Evolutionary conservation across 768 basidiomycete species (phyloP), one percentile per base, ranked within the genome.

Genomic region (Suillus americanus): DNA sequence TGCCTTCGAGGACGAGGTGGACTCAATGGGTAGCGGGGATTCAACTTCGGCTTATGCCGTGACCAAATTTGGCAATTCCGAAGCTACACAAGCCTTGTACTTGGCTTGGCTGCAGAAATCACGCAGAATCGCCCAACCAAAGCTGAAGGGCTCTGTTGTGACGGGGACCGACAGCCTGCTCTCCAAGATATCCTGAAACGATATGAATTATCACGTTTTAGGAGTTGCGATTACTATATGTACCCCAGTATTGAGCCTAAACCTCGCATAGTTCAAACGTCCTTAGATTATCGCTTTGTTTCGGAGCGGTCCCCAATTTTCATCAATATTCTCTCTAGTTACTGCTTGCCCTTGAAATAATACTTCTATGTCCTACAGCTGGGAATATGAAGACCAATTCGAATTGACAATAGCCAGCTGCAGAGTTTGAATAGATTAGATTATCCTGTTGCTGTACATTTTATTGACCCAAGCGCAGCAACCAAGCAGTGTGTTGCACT

Each of bases 1-100:
- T 64, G 53, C 60, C 59, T 67, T 63, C 61, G 69, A 65, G 61
- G 55, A 55, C 66, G 64, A 53, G 69, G 61, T 50, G 14, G 37
- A 38, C 59, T 60, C 64, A 57, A 48, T 35, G 68, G 35, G 64
- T 54, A 14, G 65, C 73, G 73, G 74, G 64, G 59, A 51, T 67
- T 70, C 64, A 73, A 74, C 62, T 54, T 68, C 76, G 74, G 76
- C 61, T 61, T 57, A 61, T 66, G 64, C 76, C 74, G 75, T 64
- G 13, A 0, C 51, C 35, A 54, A 63, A 66, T 63, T 25, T 60
- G 66, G 68, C 50, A 65, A 18, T 67, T 65, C 61, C 66, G 50
- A 45, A 12, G 1, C 45, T 45, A 33, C 33, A 33, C 33, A 33
- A 37, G 35, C 37, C 10, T 38, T 38, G 37, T 38, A 38, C 37